phyloP scores from a whole-genome alignment of 2,329 filamentous ascomycete genomes.

The Cladosporium sp. region DNA sequence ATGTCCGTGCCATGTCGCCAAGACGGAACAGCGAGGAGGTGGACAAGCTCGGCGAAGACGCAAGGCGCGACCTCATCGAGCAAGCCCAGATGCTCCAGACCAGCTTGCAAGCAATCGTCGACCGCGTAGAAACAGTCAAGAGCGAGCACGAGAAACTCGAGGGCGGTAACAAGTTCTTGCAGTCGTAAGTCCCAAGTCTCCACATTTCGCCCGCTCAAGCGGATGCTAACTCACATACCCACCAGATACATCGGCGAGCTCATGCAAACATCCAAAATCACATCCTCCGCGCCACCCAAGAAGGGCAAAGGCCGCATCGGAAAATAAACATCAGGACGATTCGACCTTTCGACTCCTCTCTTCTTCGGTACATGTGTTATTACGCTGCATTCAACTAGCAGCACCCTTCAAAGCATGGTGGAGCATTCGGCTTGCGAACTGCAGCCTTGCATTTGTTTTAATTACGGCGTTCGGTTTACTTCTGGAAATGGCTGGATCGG shows the following conservation, averaged over 20 bases:
- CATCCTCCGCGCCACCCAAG: conserved; percentile 55
- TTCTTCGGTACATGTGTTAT: conserved; percentile 20
- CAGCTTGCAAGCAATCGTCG: conserved; percentile 83
- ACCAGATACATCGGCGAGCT: conserved; percentile 91
- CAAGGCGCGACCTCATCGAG: conserved; percentile 66
- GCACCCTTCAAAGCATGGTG: conserved; percentile 17
- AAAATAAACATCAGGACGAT: conserved; percentile 35
- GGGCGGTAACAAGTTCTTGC: conserved; percentile 93
- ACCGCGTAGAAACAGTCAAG: conserved; percentile 91
- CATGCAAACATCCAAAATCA: conserved; percentile 72
- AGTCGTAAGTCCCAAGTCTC: conserved; percentile 54
- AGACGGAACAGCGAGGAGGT: conserved; percentile 87
- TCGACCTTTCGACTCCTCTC: conserved; percentile 11
- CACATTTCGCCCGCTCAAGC: background rate
- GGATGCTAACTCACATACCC: conserved; percentile 8
- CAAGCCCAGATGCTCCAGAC: conserved; percentile 88
- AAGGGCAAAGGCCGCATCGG: conserved; percentile 41
- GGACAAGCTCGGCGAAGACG: conserved; percentile 81
- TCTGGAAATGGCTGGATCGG: background rate
- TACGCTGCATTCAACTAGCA: conserved; percentile 8
- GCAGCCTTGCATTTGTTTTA: conserved; percentile 6
- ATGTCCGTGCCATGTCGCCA: conserved; percentile 93
- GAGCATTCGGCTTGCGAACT: conserved; percentile 1
- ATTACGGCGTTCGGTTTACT: background rate
- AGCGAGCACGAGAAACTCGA: conserved; percentile 96